Evolutionary conservation across 305 asterid genomes (phyloP).

Genomic region (Fraxinus velutina): DNA sequence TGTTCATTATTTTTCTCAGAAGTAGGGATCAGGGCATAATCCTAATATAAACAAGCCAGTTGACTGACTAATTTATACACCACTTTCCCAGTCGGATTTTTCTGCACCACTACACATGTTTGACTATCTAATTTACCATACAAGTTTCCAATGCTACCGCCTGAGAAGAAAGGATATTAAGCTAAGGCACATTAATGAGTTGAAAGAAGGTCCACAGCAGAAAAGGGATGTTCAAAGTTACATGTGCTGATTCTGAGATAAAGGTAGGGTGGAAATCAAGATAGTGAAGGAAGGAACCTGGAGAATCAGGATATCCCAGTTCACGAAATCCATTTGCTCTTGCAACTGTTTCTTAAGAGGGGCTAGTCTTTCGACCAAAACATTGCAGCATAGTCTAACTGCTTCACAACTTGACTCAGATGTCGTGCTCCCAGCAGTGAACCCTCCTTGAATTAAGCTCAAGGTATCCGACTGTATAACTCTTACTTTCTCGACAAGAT

Average conservation of each 20-base stretch:
- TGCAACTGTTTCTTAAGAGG: slow-evolving; percentile 46
- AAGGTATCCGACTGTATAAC: slow-evolving; percentile 71
- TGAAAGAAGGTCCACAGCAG: neutral
- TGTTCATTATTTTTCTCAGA: neutral
- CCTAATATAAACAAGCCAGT: neutral
- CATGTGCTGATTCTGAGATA: neutral
- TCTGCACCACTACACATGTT: neutral
- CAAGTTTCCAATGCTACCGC: neutral
- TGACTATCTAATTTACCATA: neutral
- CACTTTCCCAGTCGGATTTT: neutral
- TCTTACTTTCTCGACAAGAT: slow-evolving; percentile 56
- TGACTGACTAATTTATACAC: neutral
- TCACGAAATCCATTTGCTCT: slow-evolving; percentile 45
- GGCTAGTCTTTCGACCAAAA: slow-evolving; percentile 55
- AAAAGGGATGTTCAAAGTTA: neutral
- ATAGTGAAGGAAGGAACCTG: slow-evolving; percentile 40
- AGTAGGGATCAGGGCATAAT: neutral
- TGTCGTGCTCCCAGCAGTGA: slow-evolving; percentile 73
- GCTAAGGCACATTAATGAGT: neutral
- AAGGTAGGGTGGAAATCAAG: neutral
- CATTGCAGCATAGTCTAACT: slow-evolving; percentile 60
- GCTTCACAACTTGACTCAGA: slow-evolving; percentile 87
- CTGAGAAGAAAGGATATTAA: neutral
- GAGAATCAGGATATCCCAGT: slow-evolving; percentile 53
- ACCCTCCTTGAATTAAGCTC: slow-evolving; percentile 72